Base-by-base conservation (phyloP, 352 stramenopile genomes). In the Phytophthora cactorum region DNA sequence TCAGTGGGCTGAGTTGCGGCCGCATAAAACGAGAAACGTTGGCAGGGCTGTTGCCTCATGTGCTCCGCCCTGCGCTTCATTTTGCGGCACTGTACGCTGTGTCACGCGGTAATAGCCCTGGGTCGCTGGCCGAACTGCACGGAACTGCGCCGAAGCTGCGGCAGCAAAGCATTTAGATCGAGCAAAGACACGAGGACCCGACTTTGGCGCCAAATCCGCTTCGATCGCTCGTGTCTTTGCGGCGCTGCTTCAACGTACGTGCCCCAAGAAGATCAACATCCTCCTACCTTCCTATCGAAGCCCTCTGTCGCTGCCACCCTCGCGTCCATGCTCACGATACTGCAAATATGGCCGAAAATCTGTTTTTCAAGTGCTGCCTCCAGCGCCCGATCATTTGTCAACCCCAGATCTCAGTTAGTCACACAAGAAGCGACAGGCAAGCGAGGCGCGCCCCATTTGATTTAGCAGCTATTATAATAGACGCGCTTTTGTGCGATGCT, bases 161-260 rank as follows among this genome's bases (percentile, higher is more conserved):
- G 41, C 4, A 28, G 36, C 14, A 47, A 47, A 47, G 41, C 41
- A 47, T 27, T 2, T 3, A 11, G 41, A 47, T 27, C 6, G n/a
- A 27, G 14, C 41, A 47, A 10, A 47, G n/a, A 47, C n/a, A 47
- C 41, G 41, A 47, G 41, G 41, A 28, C 36, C 36, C 36, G 36
- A 43, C 12, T 43, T n/a, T n/a, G 36, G 11, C 2, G 3, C 12
- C 12, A 43, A n/a, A 43, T 43, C 36, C 36, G 41, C 41, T 47
- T 27, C n/a, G 41, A 47, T 22, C 41, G 41, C n/a, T 47, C 41
- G n/a, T 47, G 41, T 22, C n/a, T 47, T 47, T 47, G 41, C 41
- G 15, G 41, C 41, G n/a, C 15, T 47, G 15, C 41, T 47, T 47
- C 41, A 47, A 47, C n/a, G 41, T 27, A 47, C 41, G n/a, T 11